phyloP scores from a whole-genome alignment of 306 rosid genomes.

The Vicia sativa region DNA sequence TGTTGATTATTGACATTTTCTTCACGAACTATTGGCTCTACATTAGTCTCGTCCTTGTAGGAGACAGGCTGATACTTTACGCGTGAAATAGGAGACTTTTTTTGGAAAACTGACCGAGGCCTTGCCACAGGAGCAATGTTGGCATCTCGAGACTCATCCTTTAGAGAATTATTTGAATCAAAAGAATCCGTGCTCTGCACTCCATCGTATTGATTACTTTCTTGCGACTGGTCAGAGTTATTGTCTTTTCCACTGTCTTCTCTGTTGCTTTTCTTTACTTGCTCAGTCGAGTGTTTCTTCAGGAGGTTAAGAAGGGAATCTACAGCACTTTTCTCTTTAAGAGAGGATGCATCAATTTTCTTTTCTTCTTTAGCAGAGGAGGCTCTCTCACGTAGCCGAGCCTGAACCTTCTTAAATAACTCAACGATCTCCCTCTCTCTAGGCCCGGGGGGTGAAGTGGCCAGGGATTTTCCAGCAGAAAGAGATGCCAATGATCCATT shows the following conservation, averaged over 20 bases:
- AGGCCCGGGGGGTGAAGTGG: conserved; percentile 84
- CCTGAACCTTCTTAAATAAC: conserved; percentile 91
- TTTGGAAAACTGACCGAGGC: conserved; percentile 82
- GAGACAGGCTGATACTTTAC: conserved; percentile 59
- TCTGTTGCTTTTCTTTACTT: conserved; percentile 62
- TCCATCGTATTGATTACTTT: conserved; percentile 47
- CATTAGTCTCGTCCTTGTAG: conserved; percentile 40
- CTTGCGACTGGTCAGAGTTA: conserved; percentile 53
- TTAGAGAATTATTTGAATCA: conserved; percentile 52
- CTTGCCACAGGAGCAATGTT: conserved; percentile 46
- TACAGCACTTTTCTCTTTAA: conserved; percentile 72
- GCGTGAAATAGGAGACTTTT: conserved; percentile 86
- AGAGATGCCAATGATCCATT: conserved; percentile 73
- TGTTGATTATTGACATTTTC: conserved; percentile 43
- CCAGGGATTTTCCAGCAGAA: conserved; percentile 62
- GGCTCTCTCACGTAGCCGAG: conserved; percentile 81
- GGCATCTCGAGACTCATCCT: conserved; percentile 59
- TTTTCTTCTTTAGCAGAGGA: conserved; percentile 77
- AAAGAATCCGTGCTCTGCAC: conserved; percentile 44
- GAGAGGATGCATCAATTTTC: conserved; percentile 61
- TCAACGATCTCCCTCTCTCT: conserved; percentile 97
- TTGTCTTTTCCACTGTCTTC: conserved; percentile 48
- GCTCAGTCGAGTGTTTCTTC: conserved; percentile 81
- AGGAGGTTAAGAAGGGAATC: conserved; percentile 88
- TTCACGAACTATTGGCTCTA: conserved; percentile 37